Evolutionary conservation across 1,284 basidiomycete genomes (phyloP).

Genomic region (Cutaneotrichosporon sp.): DNA sequence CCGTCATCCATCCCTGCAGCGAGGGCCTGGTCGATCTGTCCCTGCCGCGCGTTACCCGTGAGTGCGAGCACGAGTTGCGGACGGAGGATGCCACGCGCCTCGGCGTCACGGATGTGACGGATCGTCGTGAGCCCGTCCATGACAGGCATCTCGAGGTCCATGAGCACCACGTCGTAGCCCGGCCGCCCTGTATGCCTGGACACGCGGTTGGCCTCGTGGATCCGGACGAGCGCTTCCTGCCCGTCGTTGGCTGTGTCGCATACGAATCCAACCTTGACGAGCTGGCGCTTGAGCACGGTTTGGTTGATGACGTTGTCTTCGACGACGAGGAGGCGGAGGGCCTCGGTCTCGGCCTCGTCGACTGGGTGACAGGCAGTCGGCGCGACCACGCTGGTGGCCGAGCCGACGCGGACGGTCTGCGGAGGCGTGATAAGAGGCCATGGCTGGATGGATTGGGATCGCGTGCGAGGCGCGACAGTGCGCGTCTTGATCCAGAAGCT

Average conservation of each 20-base stretch:
- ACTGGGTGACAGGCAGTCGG: no score
- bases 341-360: not conserved
- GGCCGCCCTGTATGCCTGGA: not conserved
- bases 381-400: not conserved
- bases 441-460: not conserved
- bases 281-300: conserved; percentile 52
- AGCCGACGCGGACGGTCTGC: not conserved
- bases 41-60: conserved; percentile 47
- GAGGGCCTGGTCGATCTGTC: conserved; percentile 40
- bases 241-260: conserved; percentile 52
- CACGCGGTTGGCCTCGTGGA: conserved; percentile 10
- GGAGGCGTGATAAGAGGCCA: not conserved
- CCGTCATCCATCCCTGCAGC: conserved; percentile 33
- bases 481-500: conserved; percentile 52
- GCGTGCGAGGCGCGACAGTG: not conserved
- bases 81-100: conserved; percentile 34
- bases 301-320: conserved; percentile 56
- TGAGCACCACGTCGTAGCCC: conserved; percentile 28
- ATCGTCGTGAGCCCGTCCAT: conserved; percentile 51
- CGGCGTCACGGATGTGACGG: conserved; percentile 36
- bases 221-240: conserved; percentile 45
- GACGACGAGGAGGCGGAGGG: conserved; percentile 42
- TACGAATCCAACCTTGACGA: conserved; percentile 47
- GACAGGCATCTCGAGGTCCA: conserved; percentile 44
- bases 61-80: conserved; percentile 45